Percentiles rank a stretch among this genome's conserved stretches.
phyloP scores from a whole-genome alignment of 768 basidiomycete species.

The Calvatia gigantea region DNA sequence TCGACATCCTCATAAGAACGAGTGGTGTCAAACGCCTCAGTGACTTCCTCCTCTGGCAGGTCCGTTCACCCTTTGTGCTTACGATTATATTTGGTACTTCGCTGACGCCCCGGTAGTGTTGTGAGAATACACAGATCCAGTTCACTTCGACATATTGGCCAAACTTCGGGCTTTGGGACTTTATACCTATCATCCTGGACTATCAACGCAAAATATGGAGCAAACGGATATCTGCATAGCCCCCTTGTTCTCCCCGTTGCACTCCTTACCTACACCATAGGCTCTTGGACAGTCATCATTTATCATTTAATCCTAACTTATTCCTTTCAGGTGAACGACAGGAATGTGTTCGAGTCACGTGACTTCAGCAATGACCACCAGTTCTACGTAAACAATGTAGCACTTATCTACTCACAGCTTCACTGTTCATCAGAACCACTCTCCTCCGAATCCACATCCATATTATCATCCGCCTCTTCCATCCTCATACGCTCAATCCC shows the following conservation, averaged over 20 bases:
- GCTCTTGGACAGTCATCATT: neutral
- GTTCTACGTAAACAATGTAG: no score
- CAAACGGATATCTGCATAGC: conserved; percentile 14
- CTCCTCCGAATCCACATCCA: conserved; percentile 41
- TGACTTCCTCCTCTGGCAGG: conserved; percentile 97
- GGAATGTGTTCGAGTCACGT: no score
- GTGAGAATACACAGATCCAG: conserved; percentile 82
- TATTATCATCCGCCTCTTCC: conserved; percentile 41
- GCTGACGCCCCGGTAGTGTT: conserved; percentile 47
- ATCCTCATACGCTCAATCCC: conserved; percentile 58
- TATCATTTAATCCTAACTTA: neutral
- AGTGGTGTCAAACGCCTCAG: conserved; percentile 87
- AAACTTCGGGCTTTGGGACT: conserved; percentile 82
- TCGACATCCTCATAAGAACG: conserved; percentile 89
- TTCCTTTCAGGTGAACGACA: neutral
- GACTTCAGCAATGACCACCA: no score
- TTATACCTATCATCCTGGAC: conserved; percentile 83
- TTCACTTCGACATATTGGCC: conserved; percentile 90
- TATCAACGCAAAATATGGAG: conserved; percentile 80
- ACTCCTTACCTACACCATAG: neutral
- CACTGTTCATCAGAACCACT: conserved; percentile 13
- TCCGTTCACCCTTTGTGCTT: conserved; percentile 27
- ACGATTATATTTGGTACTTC: neutral
- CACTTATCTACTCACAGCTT: neutral
- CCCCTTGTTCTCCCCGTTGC: neutral